A percentile compares a stretch with the other conserved stretches of the same genome.
phyloP scores from a whole-genome alignment of 495 filamentous ascomycete genomes.

The Glonium stellatum region DNA sequence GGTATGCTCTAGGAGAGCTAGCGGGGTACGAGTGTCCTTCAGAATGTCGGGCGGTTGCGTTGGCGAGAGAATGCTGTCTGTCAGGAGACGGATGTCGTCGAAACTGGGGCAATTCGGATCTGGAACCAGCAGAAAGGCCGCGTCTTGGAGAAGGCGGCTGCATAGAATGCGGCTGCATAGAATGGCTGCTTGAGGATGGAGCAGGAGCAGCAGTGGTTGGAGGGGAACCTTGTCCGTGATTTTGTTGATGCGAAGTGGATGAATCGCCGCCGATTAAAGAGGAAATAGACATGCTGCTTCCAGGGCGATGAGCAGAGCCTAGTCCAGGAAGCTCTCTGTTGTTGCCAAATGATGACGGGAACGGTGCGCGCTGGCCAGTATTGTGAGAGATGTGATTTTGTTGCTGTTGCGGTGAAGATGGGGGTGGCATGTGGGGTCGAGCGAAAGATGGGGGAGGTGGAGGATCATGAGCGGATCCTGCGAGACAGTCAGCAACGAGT shows the following conservation, averaged over 20 bases:
- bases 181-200: constrained; percentile 16
- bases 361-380: constrained; percentile 24
- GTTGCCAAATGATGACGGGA: constrained; percentile 40
- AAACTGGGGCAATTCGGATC: constrained; percentile 24
- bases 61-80: constrained; percentile 19
- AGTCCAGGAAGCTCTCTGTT: constrained; percentile 48
- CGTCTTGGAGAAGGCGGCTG: constrained; percentile 37
- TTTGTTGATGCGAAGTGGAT: constrained; percentile 9
- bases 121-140: constrained; percentile 11
- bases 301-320: constrained; percentile 46
- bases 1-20: constrained; percentile 21
- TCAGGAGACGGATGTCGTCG: constrained; percentile 25
- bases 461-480: constrained; percentile 26
- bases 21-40: constrained; percentile 18
- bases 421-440: constrained; percentile 53
- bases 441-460: constrained; percentile 45
- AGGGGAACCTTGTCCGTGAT: constrained; percentile 26
- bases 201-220: constrained; percentile 11
- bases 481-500: constrained; percentile 6
- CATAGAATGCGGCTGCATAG: constrained; percentile 36
- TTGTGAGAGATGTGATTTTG: constrained; percentile 35
- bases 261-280: constrained; percentile 66
- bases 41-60: constrained; percentile 9
- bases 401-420: constrained; percentile 52
- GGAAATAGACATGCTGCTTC: constrained; percentile 92